Base-by-base conservation (phyloP, 2,329 filamentous ascomycete genomes). In the Colletotrichum tamarilloi region DNA sequence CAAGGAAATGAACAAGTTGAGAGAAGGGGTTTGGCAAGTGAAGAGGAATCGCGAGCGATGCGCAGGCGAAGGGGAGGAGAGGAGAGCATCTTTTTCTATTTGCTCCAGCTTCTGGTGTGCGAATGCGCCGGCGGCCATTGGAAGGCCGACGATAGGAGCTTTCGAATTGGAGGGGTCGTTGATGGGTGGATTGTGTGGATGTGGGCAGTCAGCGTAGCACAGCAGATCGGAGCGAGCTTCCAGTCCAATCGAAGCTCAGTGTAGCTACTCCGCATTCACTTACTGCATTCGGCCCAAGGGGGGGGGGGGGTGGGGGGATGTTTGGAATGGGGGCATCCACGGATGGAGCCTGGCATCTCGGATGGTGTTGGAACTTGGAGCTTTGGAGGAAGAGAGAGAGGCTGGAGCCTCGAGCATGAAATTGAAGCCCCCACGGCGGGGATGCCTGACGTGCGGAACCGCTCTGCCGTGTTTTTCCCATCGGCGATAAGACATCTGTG, bases 371-470 rank as follows among this genome's bases (percentile, higher is more conserved):
- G 32, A 35, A 12, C 32, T 12, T 5, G 32, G 32, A 35, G 32
- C 28, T 8, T 30, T 30, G 28, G 28, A 30, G 28, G 28, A 30
- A 26, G 26, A 24, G 24, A 24, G 12, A 32, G 32, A 12, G 32
- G 32, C 7, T 49, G 19, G 7, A 49, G 42, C 42, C 9, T 46
- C 42, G 14, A 42, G 35, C 38, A 42, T 19, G 6, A 42, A 19
- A 42, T 42, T 42, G 38, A 42, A 42, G 38, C 59, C 35, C 22
- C 55, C 30, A 55, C 56, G 56, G 68, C 68, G 68, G 63, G 68
- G 65, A 49, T 58, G 49, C 57, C 63, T 63, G 68, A 72, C 64
- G 68, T 72, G 68, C 64, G 57, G 49, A 65, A 62, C 58, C 35
- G 58, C 49, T 22, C 22, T 58, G 28, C 35, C 16, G 62, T 68